Percentiles rank a stretch among this genome's conserved stretches.
Evolutionary conservation across 75 land plant genomes (phyloP).

Genomic region (Adiantum capillusveneris): DNA sequence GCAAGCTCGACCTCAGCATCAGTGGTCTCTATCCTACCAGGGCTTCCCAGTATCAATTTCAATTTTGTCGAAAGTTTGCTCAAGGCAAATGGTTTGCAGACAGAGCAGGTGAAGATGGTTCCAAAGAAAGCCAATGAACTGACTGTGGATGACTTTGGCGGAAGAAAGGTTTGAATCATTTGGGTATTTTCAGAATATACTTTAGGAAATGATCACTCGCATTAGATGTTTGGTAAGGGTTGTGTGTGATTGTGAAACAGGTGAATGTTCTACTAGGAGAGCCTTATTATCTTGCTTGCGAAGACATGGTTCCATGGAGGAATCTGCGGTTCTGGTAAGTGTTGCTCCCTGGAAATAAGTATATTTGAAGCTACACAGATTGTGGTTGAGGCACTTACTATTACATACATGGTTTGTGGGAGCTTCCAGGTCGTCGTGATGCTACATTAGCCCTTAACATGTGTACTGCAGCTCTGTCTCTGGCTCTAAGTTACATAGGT

Average conservation of each 20-base stretch:
- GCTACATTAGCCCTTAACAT: no score
- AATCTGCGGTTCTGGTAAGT: conserved; percentile 81
- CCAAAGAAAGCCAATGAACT: conserved; percentile 31
- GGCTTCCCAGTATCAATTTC: conserved; percentile 31
- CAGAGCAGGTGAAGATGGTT: conserved; percentile 33
- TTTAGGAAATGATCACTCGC: no score
- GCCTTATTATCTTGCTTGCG: conserved; percentile 73
- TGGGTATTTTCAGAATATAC: no score
- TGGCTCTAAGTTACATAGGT: no score
- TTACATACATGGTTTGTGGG: no score
- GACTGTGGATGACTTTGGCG: conserved; percentile 25
- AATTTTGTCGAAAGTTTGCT: conserved; percentile 36
- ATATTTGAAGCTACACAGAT: no score
- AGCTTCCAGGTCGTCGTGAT: no score
- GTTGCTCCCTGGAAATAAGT: background rate
- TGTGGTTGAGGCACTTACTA: no score
- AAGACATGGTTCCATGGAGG: conserved; percentile 79
- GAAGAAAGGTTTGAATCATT: conserved; percentile 40
- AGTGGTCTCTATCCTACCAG: conserved; percentile 48
- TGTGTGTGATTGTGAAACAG: conserved; percentile 12
- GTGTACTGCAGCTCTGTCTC: no score
- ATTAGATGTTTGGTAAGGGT: no score
- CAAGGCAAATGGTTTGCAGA: conserved; percentile 34
- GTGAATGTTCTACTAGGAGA: conserved; percentile 49
- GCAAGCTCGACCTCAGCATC: conserved; percentile 25